Percentiles rank a stretch among this genome's conserved stretches.
These are phyloP conservation scores for Mycena metata DNA, from an alignment of 768 basidiomycete genomes.

Conservation along the genomic window DNA sequence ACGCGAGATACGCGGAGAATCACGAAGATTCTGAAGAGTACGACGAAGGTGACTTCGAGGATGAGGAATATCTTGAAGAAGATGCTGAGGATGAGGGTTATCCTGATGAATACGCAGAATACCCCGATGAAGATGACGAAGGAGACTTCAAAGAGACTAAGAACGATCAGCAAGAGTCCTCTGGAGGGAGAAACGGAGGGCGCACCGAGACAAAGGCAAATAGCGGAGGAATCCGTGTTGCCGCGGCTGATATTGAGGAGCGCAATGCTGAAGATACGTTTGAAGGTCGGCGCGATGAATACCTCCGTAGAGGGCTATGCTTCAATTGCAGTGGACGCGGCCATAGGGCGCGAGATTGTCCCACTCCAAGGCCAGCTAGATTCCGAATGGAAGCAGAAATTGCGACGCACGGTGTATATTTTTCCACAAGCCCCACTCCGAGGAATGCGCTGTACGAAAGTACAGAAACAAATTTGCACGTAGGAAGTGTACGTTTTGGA, in stretches of 20 bases:
- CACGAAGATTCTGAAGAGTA: no score
- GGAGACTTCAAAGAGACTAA: no score
- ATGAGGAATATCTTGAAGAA: no score
- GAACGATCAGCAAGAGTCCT: no score
- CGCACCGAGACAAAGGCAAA: no score
- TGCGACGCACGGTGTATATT: neutral
- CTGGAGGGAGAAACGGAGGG: no score
- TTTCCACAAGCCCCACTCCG: neutral
- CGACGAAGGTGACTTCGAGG: no score
- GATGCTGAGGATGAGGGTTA: no score
- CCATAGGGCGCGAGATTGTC: neutral
- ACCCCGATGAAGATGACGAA: no score
- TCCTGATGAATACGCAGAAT: no score
- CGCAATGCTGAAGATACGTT: neutral
- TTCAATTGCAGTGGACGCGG: constrained; percentile 1
- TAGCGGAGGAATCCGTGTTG: neutral
- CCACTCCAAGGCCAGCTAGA: no score
- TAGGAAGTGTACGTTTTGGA: constrained; percentile 2
- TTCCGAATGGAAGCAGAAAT: neutral
- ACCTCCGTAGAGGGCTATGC: neutral
- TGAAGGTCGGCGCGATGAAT: neutral
- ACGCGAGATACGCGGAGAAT: no score
- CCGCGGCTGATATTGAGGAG: neutral
- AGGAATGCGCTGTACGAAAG: constrained; percentile 8
- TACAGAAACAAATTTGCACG: neutral